Evolutionary conservation across 1,284 basidiomycete genomes (phyloP), one percentile per base, ranked within the genome.

Genomic region (Ceratobasidium sp.): DNA sequence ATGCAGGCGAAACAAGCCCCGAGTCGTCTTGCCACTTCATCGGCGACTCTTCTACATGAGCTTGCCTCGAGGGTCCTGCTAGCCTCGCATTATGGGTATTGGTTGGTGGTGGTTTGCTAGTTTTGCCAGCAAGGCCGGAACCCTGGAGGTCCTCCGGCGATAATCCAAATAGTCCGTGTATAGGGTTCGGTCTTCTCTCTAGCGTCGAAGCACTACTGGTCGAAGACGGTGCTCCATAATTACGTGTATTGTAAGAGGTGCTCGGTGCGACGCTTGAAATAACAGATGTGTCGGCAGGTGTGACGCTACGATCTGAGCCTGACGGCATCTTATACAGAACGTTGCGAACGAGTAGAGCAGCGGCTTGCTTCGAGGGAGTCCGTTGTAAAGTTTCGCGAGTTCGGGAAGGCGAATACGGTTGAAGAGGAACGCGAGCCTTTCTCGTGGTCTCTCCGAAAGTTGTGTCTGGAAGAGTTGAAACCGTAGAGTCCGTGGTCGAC

Each of bases 11-110:
- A 3, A 75, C 71, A 10, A 64, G 61, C 35, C 71, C 71, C 3
- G 61, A 75, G 23, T 75, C 71, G 28, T 75, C 61, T 35, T 75
- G 71, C 71, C 71, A 75, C 20, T 75, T 75, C 37, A 75, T 37
- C n/a, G 71, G 71, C 20, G 71, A 75, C 13, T 75, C 71, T n/a
- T 75, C 71, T 35, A 49, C 71, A 64, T 75, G 65, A 51, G 60
- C 42, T 26, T 64, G 58, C 31, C 47, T 74, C 5, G 71, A 64
- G 1, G 71, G 45, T 2, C 71, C 71, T 7, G 60, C 33, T 26
- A 53, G n/a, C 60, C 13, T 51, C 15, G 58, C 23, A 42, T 33
- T 63, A 10, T 10, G 58, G 26, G 31, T 39, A 49, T 54, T 23
- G 4, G 69, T 45, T n/a, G 26, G 56, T 31, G 63, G 28, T 47